Percentiles rank a stretch among this genome's conserved stretches.
Conservation (phyloP, 2,329 filamentous ascomycete genomes). For the Coleophoma eucalyptorum region DNA sequence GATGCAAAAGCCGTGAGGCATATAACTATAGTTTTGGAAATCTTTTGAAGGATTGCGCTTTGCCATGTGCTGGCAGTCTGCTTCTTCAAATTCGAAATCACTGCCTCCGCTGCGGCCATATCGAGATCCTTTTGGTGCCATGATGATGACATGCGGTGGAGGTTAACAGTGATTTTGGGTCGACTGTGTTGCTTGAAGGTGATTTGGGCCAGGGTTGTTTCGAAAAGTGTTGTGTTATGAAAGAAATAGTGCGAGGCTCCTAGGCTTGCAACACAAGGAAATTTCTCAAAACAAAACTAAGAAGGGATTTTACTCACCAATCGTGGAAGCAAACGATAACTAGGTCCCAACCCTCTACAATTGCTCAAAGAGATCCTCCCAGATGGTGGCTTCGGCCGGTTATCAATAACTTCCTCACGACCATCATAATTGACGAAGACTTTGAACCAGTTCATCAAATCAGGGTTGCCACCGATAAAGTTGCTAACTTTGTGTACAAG, state of each 20-base stretch:
- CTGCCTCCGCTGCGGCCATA: too few relatives aligned
- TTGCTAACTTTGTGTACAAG: constrained; percentile 77
- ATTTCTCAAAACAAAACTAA: background rate
- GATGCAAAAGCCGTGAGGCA: background rate
- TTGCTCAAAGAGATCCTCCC: constrained; percentile 91
- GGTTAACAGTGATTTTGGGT: too few relatives aligned
- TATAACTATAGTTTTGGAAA: too few relatives aligned
- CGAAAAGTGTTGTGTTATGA: too few relatives aligned
- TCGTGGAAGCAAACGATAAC: constrained; percentile 89
- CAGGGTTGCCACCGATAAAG: constrained; percentile 84
- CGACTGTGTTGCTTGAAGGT: too few relatives aligned
- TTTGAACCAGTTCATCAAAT: constrained; percentile 88
- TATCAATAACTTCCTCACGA: constrained; percentile 74
- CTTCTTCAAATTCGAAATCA: too few relatives aligned
- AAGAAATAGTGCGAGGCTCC: background rate
- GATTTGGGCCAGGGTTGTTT: too few relatives aligned
- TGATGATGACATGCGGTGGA: too few relatives aligned
- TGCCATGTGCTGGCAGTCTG: too few relatives aligned
- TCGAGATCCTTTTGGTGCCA: too few relatives aligned
- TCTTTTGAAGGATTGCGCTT: too few relatives aligned
- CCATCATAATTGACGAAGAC: constrained; percentile 76
- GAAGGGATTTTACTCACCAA: constrained; percentile 43
- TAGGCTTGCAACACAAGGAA: background rate
- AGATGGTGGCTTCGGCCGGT: constrained; percentile 68
- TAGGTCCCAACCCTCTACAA: constrained; percentile 91